phyloP scores from a whole-genome alignment of 352 stramenopile species.

The Pythium graminicola region DNA sequence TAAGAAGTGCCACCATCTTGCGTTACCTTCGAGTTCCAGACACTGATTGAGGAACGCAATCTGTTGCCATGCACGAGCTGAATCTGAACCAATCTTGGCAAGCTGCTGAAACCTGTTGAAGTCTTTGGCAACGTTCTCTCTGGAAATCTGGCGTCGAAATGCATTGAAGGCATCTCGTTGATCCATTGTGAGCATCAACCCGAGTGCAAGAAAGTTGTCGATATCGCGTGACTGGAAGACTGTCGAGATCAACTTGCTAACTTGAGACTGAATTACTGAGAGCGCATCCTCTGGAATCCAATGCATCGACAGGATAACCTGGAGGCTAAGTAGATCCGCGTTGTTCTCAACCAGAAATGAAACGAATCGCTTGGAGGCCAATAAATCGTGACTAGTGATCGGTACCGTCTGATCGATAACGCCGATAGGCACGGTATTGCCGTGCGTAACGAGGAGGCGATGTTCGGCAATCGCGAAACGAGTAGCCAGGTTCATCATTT shows the following conservation, averaged over 20 bases:
- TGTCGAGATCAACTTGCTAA: slow-evolving; percentile 51
- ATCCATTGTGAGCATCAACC: slow-evolving; percentile 71
- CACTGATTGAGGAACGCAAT: slow-evolving; percentile 79
- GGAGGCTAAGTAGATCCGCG: slow-evolving; percentile 55
- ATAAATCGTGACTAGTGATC: slow-evolving; percentile 28
- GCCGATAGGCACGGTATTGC: slow-evolving; percentile 14
- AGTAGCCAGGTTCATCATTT: slow-evolving; percentile 53
- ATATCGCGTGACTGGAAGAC: slow-evolving; percentile 68
- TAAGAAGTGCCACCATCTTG: slow-evolving; percentile 77
- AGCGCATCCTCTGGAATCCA: slow-evolving; percentile 46
- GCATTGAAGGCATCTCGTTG: slow-evolving; percentile 61
- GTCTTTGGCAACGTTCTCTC: slow-evolving; percentile 78
- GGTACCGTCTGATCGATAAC: slow-evolving; percentile 2
- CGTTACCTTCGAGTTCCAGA: slow-evolving; percentile 73
- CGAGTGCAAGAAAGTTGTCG: slow-evolving; percentile 58
- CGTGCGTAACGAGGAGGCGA: slow-evolving; percentile 25
- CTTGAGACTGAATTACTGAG: slow-evolving; percentile 40
- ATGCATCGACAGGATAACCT: slow-evolving; percentile 57
- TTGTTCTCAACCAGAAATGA: slow-evolving; percentile 63
- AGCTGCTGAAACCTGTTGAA: slow-evolving; percentile 75
- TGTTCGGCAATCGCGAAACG: slow-evolving; percentile 59
- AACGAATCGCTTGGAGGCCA: slow-evolving; percentile 58
- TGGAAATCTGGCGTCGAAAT: slow-evolving; percentile 69
- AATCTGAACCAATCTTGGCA: slow-evolving; percentile 62
- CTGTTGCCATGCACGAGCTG: slow-evolving; percentile 69